Conservation (phyloP, 768 basidiomycete species). For the Dentipellis sp. region DNA sequence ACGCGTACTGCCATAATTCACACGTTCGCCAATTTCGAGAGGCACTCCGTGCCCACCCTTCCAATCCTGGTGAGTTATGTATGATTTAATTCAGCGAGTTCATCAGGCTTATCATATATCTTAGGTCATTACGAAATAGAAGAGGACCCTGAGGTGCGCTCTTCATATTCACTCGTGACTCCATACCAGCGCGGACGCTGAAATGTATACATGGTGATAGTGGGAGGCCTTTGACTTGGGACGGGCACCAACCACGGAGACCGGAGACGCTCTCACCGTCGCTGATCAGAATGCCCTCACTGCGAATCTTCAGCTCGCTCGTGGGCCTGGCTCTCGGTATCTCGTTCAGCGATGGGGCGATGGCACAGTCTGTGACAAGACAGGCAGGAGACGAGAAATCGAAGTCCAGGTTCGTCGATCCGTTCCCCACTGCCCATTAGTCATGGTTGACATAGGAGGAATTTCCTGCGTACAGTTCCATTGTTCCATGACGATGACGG, state of each 20-base stretch:
- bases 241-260: conserved; percentile 49
- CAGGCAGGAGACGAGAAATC: conserved; percentile 75
- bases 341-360: conserved; percentile 88
- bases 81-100: conserved; percentile 3
- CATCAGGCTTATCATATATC: conserved; percentile 5
- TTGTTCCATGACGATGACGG: conserved; percentile 90
- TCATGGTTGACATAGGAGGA: neutral
- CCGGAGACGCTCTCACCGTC: conserved; percentile 55
- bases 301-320: conserved; percentile 68
- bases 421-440: neutral
- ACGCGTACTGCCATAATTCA: conserved; percentile 91
- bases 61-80: conserved; percentile 46
- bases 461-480: conserved; percentile 54
- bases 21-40: conserved; percentile 97
- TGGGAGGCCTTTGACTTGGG: conserved; percentile 76
- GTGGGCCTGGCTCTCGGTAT: conserved; percentile 78
- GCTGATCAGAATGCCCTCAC: conserved; percentile 56
- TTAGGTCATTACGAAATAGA: conserved; percentile 67
- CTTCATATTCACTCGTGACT: conserved; percentile 12
- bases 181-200: too few species aligned
- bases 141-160: conserved; percentile 76
- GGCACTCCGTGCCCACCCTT: conserved; percentile 51
- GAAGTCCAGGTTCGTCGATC: conserved; percentile 82
- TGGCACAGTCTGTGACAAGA: conserved; percentile 92
- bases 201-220: conserved; percentile 22